Percentiles rank a stretch among this genome's conserved stretches.
phyloP scores from a whole-genome alignment of 1,139 yeast genomes.

The Pneumocystis oryctolagi region DNA sequence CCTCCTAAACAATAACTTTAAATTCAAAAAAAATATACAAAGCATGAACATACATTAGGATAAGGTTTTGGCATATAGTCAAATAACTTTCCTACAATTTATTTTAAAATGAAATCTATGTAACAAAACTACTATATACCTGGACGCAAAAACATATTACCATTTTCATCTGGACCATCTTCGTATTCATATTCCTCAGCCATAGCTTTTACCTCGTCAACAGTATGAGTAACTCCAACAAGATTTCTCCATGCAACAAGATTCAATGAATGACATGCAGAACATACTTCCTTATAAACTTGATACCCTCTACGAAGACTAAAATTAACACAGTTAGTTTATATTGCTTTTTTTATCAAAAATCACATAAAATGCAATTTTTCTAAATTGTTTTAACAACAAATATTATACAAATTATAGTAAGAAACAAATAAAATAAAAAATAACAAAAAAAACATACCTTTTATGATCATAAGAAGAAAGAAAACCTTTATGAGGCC shows the following conservation, averaged over 20 bases:
- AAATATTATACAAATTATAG: neutral
- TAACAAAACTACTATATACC: constrained; percentile 23
- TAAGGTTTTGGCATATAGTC: constrained; percentile 93
- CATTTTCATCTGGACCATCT: constrained; percentile 99
- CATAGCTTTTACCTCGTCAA: constrained; percentile 80
- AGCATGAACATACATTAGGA: constrained; percentile 35
- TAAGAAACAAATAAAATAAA: constrained; percentile 29
- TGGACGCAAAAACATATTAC: constrained; percentile 94
- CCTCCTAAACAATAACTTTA: constrained; percentile 33
- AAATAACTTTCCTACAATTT: constrained; percentile 54
- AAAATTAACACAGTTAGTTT: neutral
- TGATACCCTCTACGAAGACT: constrained; percentile 91
- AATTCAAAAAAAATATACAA: neutral
- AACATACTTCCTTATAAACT: constrained; percentile 97
- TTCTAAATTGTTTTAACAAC: neutral
- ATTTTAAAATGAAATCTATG: neutral
- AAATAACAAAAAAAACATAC: neutral
- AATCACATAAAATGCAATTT: neutral
- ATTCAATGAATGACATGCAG: constrained; percentile 94
- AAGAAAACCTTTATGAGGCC: constrained; percentile 87
- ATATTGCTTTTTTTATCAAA: neutral
- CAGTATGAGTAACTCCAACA: constrained; percentile 91
- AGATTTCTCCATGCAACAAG: constrained; percentile 95
- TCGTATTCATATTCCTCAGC: constrained; percentile 96
- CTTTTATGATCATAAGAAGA: constrained; percentile 80